These are phyloP conservation scores for Aspergillus versicolor DNA, from an alignment of 2,329 filamentous ascomycete species.

Conservation along the genomic window DNA sequence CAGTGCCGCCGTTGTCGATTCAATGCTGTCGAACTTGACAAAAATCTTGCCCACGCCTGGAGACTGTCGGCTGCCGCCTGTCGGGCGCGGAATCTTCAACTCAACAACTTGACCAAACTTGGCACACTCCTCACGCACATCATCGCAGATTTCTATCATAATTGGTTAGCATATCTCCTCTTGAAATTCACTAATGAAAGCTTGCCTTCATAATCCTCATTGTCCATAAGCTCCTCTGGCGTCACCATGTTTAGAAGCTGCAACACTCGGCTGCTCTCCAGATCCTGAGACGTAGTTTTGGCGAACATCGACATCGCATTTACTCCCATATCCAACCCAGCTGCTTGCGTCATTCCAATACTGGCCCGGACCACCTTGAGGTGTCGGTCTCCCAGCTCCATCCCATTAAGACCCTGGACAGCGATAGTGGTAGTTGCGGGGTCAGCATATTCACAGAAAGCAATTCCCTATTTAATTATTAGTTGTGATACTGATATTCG, in stretches of 20 bases:
- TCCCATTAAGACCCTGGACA: constrained; percentile 85
- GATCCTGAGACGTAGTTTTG: constrained; percentile 75
- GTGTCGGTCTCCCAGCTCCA: constrained; percentile 85
- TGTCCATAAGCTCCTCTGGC: constrained; percentile 87
- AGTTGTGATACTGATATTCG: constrained; percentile 6
- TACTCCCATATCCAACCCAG: constrained; percentile 90
- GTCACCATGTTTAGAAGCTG: constrained; percentile 99
- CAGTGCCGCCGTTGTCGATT: constrained; percentile 79
- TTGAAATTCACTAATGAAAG: not conserved
- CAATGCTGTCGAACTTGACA: constrained; percentile 81
- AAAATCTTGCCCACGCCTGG: constrained; percentile 96
- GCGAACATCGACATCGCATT: constrained; percentile 98
- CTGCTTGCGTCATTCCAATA: constrained; percentile 88
- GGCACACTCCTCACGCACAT: constrained; percentile 86
- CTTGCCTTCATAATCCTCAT: constrained; percentile 91
- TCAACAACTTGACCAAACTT: constrained; percentile 85
- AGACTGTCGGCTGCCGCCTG: constrained; percentile 76
- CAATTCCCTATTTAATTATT: constrained; percentile 67
- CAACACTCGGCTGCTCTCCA: constrained; percentile 79
- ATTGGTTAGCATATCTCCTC: constrained; percentile 14
- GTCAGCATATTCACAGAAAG: constrained; percentile 93
- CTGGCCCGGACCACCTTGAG: constrained; percentile 87
- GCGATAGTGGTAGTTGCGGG: constrained; percentile 74
- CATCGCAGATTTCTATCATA: constrained; percentile 83
- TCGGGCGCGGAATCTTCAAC: constrained; percentile 90